Conservation (phyloP, 257 asterid genomes). For the Oldenlandia corymbosa region DNA sequence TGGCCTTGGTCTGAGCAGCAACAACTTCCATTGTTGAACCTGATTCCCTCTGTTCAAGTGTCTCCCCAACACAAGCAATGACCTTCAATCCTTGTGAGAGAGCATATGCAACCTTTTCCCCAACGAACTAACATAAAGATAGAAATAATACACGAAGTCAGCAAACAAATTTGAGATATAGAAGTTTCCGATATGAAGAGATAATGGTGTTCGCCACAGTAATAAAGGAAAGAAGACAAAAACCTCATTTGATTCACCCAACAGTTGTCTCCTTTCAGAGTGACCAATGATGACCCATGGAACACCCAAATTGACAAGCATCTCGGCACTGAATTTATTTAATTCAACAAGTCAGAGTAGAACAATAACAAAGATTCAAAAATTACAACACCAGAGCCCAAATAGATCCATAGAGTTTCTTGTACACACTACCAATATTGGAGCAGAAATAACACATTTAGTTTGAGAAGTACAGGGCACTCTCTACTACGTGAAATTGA, state of each 20-base stretch:
- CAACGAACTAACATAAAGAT: constrained; percentile 58
- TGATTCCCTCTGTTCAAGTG: constrained; percentile 94
- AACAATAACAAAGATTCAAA: neutral
- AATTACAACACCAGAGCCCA: neutral
- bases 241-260: constrained; percentile 87
- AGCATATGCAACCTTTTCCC: constrained; percentile 95
- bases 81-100: constrained; percentile 91
- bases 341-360: constrained; percentile 8
- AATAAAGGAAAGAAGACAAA: constrained; percentile 9
- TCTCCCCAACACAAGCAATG: constrained; percentile 97
- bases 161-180: neutral
- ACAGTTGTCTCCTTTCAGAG: constrained; percentile 81
- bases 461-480: too few species aligned
- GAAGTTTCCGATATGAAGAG: neutral
- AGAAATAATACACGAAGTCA: neutral
- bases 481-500: too few species aligned
- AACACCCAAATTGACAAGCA: constrained; percentile 72
- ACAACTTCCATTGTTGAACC: constrained; percentile 89
- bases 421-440: too few species aligned
- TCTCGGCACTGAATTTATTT: constrained; percentile 86
- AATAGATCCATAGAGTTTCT: neutral
- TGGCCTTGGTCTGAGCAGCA: constrained; percentile 95
- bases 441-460: neutral
- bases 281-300: constrained; percentile 99
- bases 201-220: neutral